Evolutionary conservation across 768 basidiomycete species (phyloP), one percentile per base, ranked within the genome.

Genomic region (Lentinus brumalis): DNA sequence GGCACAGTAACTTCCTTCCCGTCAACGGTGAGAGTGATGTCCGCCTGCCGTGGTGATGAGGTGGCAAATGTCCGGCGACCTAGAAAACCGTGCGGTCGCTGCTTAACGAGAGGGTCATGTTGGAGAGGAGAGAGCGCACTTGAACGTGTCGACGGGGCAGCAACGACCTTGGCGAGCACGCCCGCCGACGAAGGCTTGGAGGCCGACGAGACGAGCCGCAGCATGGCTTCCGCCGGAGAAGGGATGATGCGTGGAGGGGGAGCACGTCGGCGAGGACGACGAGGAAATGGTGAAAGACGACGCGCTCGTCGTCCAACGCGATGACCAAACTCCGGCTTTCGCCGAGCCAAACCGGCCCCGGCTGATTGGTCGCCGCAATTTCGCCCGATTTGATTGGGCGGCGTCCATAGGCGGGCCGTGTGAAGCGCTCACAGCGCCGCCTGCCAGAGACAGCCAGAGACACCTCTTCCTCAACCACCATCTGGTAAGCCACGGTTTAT

Each of bases 1-100:
- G 94, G 94, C 40, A 99, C 95, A 2, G 94, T 95, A 21, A 99
- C 95, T 78, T 95, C 91, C 77, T 96, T 97, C 64, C 96, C 96
- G 75, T 99, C 96, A 44, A 98, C 89, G 1, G 95, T 96, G 32
- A 98, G 78, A 35, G 94, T 96, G 67, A 98, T 89, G 66, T 94
- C 91, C 47, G 89, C 89, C 68, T 81, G 82, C 59, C 84, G 80
- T 59, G 81, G 74, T 16, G 89, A 82, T 1, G 88, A 83, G 41
- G 91, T 88, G 11, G 87, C 77, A 71, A 92, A 82, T 38, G 81
- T 78, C 61, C 88, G 80, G 62, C 81, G 81, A 69, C 80, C 89
- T 89, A 53, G 21, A 26, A 26, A 10, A 66, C 50, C 30, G 26
- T 4, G 29, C 11, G 18, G 18, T 44, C 32, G 41, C n/a, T 18